Conservation (phyloP, 257 asterid species). For the Solanum ahanhuiri region DNA sequence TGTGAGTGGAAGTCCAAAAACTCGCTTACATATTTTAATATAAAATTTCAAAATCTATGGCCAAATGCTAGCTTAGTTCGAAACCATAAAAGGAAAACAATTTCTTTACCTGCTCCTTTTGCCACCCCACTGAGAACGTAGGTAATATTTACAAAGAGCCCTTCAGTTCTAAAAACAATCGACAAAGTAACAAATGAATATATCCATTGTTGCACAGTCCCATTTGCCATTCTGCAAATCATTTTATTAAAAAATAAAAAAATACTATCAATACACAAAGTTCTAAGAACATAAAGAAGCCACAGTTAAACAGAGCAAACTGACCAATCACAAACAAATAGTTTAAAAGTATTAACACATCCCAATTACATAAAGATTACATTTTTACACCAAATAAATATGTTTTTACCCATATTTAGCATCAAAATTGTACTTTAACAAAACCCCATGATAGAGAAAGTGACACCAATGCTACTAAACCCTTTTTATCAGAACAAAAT, state of each 20-base stretch:
- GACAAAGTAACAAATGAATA: conserved; percentile 9
- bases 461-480: neutral
- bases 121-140: conserved; percentile 43
- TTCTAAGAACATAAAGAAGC: neutral
- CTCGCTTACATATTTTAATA: neutral
- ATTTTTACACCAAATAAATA: neutral
- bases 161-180: conserved; percentile 11
- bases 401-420: neutral
- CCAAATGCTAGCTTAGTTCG: neutral
- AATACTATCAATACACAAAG: neutral
- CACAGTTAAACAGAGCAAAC: neutral
- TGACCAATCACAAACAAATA: neutral
- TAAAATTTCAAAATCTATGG: neutral
- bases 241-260: neutral
- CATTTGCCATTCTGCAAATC: conserved; percentile 27
- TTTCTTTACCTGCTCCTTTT: conserved; percentile 55
- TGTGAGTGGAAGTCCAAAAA: neutral
- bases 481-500: neutral
- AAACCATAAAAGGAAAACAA: neutral
- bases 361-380: neutral
- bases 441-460: neutral
- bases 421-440: neutral
- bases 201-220: conserved; percentile 18
- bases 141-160: conserved; percentile 34
- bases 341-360: neutral